Evolutionary conservation across 23 red algal species (phyloP), one percentile per base, ranked within the genome.

Genomic region (Porphyridium purpureum): DNA sequence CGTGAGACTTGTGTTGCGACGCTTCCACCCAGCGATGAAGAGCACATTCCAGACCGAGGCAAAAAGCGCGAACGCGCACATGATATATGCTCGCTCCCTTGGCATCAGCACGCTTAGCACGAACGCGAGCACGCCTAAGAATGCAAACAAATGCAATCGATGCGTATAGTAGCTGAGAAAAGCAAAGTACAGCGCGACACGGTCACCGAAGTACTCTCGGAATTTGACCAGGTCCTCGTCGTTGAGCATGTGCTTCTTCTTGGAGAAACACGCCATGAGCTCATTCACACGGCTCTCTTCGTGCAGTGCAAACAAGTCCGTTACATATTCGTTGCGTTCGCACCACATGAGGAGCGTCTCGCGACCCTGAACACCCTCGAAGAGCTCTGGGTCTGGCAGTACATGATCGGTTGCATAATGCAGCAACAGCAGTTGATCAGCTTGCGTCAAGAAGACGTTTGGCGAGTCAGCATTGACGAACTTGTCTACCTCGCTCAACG

Each of bases 291-390:
- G 29, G 33, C 24, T 30, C 30, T 47, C 62, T 49, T 87, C 55
- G 67, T 87, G 81, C 32, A 87, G 64, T 3, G 81, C 69, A 49
- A 87, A 87, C 2, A 87, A 66, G 68, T 72, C 69, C 17, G 64
- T 42, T 14, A 87, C 57, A 57, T 87, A 87, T 17, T 75, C 35
- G 28, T 78, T 58, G 15, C 81, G 62, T 31, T 87, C 49, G 17
- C 71, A 87, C 81, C 81, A 87, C 55, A 76, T 65, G 5, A 87
- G 65, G 14, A 87, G 62, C 27, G 61, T 69, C 64, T 87, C 81
- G 33, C 71, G 75, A 4, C 65, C 67, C 7, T 76, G 9, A 21
- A 76, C 64, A 31, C 72, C 81, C 28, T 85, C 70, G 35, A 75
- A 85, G 41, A 57, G 63, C 21, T 29, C 44, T 42, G 8, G 7